These are phyloP conservation scores for Ophiobolus disseminans DNA, from an alignment of 2,329 filamentous ascomycete genomes.

Conservation along the genomic window DNA sequence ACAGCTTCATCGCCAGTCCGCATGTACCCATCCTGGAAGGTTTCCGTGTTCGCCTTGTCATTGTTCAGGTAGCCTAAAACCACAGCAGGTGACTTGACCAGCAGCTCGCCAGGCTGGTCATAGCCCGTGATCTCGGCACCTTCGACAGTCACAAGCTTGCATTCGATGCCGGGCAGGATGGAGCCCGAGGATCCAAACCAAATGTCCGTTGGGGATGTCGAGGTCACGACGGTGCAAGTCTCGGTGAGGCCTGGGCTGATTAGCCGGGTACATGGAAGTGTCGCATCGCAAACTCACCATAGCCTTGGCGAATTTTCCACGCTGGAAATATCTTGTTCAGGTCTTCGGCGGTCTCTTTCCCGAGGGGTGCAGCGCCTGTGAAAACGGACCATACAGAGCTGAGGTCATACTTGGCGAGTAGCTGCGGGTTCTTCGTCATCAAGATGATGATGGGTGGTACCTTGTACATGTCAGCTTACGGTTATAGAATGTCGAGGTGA, in stretches of 20 bases:
- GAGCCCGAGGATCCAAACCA: constrained; percentile 75
- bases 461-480: constrained; percentile 45
- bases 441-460: constrained; percentile 83
- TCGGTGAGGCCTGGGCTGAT: constrained; percentile 71
- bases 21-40: constrained; percentile 80
- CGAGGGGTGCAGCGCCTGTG: constrained; percentile 80
- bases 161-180: constrained; percentile 69
- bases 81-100: constrained; percentile 73
- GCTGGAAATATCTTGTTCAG: constrained; percentile 67
- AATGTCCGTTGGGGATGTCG: constrained; percentile 67
- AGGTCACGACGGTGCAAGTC: constrained; percentile 72
- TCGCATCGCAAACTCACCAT: constrained; percentile 59
- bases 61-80: constrained; percentile 88
- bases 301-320: constrained; percentile 74
- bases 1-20: constrained; percentile 75
- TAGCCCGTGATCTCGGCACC: constrained; percentile 74
- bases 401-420: constrained; percentile 71
- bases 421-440: constrained; percentile 69
- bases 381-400: constrained; percentile 60
- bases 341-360: constrained; percentile 73
- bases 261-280: not conserved
- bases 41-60: constrained; percentile 80
- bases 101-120: constrained; percentile 79
- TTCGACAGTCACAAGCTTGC: constrained; percentile 71
- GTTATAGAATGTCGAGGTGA: not conserved